Base-by-base conservation (phyloP, 352 stramenopile genomes). In the Pythium biforme region DNA sequence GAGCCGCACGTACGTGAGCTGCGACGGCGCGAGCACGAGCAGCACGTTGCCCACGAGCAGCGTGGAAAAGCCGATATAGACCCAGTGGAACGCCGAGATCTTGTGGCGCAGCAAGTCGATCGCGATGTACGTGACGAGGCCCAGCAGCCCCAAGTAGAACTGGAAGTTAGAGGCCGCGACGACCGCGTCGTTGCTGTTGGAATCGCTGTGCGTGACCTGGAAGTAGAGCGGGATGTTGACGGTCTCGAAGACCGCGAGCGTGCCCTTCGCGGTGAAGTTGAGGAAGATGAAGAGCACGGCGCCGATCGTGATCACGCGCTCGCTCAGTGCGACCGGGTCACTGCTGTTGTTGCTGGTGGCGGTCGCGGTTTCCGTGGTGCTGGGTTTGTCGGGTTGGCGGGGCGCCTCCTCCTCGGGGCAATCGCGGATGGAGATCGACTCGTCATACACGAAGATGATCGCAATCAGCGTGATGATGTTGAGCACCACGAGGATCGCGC, bases 91-190 rank as follows among this genome's bases (percentile, higher is more conserved):
- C 37, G 88, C 79, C 20, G 75, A 76, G 27, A 90, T 74, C 43
- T 55, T 73, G 54, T 84, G 72, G 58, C 79, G 77, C 59, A 86
- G 86, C 45, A 76, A 80, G 39, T 90, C 81, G 20, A 90, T 88
- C 14, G 76, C 80, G 40, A 89, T 78, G 51, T 90, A 90, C 31
- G 77, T 73, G 5, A 89, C 37, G 1, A 90, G 67, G 0, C 81
- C 81, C n/a, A 90, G 60, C 37, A 90, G 46, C 23, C 81, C 81
- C 27, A 89, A 41, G 52, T 88, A 84, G 40, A 90, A 88, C 67
- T 90, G 81, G 56, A 89, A 90, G 49, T 85, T 86, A 41, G 81
- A 89, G 4, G 81, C 79, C 3, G 81, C 73, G 14, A 43, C 37
- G 37, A 43, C 37, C 17, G 37, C 37, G 37, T 43, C 37, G 37